These are phyloP conservation scores for Ogataea allantospora DNA, from an alignment of 805 yeast genomes.

Conservation along the genomic window DNA sequence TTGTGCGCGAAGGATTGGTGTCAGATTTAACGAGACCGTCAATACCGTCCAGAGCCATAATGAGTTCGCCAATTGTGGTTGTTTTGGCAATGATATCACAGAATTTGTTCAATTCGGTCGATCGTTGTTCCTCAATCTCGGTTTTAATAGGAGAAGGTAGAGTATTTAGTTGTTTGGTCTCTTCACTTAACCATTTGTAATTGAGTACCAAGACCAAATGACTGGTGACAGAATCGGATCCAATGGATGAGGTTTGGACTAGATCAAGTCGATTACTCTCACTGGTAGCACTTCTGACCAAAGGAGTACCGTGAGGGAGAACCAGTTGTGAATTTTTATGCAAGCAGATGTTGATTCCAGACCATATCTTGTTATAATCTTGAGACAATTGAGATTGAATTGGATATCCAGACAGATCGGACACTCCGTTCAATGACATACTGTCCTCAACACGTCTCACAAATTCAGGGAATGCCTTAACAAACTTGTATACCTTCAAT, in stretches of 20 bases:
- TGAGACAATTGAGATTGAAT: slow-evolving; percentile 18
- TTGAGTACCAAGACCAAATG: slow-evolving; percentile 50
- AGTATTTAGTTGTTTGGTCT: slow-evolving; percentile 30
- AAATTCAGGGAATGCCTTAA: slow-evolving; percentile 48
- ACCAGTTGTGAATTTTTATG: slow-evolving; percentile 12
- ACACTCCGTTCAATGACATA: slow-evolving; percentile 15
- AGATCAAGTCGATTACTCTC: slow-evolving; percentile 6
- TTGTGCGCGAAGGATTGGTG: slow-evolving; percentile 54
- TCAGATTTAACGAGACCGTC: slow-evolving; percentile 47
- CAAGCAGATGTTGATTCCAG: slow-evolving; percentile 16
- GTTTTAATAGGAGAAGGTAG: slow-evolving; percentile 23
- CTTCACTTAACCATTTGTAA: slow-evolving; percentile 50
- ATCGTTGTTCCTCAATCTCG: slow-evolving; percentile 30
- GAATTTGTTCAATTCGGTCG: slow-evolving; percentile 41
- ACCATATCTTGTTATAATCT: slow-evolving; percentile 27
- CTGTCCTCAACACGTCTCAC: slow-evolving; percentile 39
- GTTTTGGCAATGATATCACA: slow-evolving; percentile 42
- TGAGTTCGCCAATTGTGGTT: slow-evolving; percentile 64
- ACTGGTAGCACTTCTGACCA: slow-evolving; percentile 7
- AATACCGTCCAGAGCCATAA: slow-evolving; percentile 62
- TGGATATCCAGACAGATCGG: slow-evolving; percentile 15
- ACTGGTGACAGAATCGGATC: slow-evolving; percentile 10
- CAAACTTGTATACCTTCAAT: slow-evolving; percentile 40
- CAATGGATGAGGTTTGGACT: background rate
- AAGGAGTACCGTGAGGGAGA: slow-evolving; percentile 6